Conservation (phyloP, 176 grass and related monocot species). For the Oryza meyeriana region DNA sequence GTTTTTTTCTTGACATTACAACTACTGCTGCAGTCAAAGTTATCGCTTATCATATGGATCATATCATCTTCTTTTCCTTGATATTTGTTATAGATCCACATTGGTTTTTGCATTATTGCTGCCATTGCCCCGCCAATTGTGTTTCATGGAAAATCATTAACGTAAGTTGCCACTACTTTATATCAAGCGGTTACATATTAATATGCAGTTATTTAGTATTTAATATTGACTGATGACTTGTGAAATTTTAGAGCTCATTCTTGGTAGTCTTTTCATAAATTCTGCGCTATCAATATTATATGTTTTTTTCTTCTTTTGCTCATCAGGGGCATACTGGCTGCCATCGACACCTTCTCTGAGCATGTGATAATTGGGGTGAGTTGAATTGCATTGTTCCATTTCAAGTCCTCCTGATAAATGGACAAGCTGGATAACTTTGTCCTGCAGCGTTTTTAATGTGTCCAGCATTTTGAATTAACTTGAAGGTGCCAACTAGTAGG, state of each 20-base stretch:
- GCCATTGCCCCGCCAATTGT: constrained; percentile 90
- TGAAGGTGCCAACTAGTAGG: not conserved
- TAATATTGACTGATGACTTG: not conserved
- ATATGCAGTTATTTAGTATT: not conserved
- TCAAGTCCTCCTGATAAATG: not conserved
- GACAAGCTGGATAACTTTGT: not conserved
- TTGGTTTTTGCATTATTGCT: constrained; percentile 93
- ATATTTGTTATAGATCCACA: constrained; percentile 63
- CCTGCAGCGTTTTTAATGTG: constrained; percentile 1
- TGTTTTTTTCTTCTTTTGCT: not conserved
- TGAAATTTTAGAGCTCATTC: not conserved
- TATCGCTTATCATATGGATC: not conserved
- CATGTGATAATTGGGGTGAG: constrained; percentile 78
- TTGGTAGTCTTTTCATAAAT: not conserved
- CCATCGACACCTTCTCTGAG: constrained; percentile 83
- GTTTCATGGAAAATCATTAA: constrained; percentile 80
- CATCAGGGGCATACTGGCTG: constrained; percentile 80
- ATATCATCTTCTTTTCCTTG: not conserved
- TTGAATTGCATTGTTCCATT: not conserved
- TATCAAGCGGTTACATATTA: not conserved
- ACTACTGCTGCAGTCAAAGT: not conserved
- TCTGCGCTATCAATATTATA: not conserved
- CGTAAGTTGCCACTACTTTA: constrained; percentile 50
- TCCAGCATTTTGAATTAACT: not conserved
- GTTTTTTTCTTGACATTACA: not conserved